Evolutionary conservation across 805 yeast genomes (phyloP).

Genomic region (Kodamaea kaohsiungensis): DNA sequence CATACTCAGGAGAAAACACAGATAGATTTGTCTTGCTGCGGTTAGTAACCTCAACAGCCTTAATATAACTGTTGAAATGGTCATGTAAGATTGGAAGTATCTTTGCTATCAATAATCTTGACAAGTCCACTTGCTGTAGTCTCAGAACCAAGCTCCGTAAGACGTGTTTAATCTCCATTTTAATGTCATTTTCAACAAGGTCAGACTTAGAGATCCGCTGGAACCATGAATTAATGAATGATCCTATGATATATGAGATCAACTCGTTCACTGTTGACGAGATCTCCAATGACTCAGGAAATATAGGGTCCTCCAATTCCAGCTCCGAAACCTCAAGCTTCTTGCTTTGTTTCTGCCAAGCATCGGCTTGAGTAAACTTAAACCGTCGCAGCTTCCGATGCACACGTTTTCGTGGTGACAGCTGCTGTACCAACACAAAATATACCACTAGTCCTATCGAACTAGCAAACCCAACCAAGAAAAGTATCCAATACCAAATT

Average conservation of each 20-base stretch:
- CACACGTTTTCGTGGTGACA: background rate
- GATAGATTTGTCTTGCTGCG: background rate
- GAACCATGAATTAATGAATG: slow-evolving; percentile 63
- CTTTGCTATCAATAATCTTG: slow-evolving; percentile 57
- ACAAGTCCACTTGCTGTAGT: slow-evolving; percentile 47
- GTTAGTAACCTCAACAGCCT: slow-evolving; percentile 37
- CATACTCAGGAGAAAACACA: slow-evolving; percentile 32
- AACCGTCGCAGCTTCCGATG: slow-evolving; percentile 7
- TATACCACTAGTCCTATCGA: background rate
- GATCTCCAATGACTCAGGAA: slow-evolving; percentile 51
- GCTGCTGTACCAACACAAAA: background rate
- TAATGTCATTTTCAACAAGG: slow-evolving; percentile 41
- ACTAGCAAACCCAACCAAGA: background rate
- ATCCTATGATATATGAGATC: slow-evolving; percentile 47
- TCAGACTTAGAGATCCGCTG: slow-evolving; percentile 37
- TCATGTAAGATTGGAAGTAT: slow-evolving; percentile 65
- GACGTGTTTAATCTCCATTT: slow-evolving; percentile 43
- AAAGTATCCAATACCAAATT: slow-evolving; percentile 12
- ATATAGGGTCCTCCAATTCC: slow-evolving; percentile 23
- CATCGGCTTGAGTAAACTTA: slow-evolving; percentile 5
- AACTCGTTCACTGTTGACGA: slow-evolving; percentile 55
- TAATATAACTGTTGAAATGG: slow-evolving; percentile 56
- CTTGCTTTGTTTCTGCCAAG: background rate
- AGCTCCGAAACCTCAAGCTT: background rate
- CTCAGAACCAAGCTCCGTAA: slow-evolving; percentile 44